These are phyloP conservation scores for Piedraia hortae DNA, from an alignment of 2,329 filamentous ascomycete genomes.

Conservation along the genomic window DNA sequence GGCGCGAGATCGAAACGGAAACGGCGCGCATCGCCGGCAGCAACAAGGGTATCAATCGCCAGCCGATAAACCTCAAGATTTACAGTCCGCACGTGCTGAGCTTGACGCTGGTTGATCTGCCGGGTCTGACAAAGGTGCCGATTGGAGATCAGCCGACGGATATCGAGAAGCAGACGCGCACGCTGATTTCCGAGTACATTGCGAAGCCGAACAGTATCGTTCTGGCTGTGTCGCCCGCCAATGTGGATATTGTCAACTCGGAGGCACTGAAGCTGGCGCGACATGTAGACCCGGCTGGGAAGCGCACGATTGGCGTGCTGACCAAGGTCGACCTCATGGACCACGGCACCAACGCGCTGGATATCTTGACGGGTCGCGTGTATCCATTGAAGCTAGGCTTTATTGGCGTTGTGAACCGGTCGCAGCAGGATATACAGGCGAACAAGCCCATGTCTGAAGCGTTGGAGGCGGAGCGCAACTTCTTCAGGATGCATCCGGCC, in stretches of 20 bases:
- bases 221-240: conserved; percentile 83
- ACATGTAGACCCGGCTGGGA: conserved; percentile 83
- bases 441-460: conserved; percentile 89
- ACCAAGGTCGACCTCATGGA: conserved; percentile 98
- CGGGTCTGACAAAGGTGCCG: conserved; percentile 84
- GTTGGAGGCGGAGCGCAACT: conserved; percentile 67
- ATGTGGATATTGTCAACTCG: conserved; percentile 95
- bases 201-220: conserved; percentile 97
- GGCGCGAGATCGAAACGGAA: conserved; percentile 90
- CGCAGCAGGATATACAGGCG: conserved; percentile 89
- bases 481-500: conserved; percentile 89
- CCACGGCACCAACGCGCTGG: conserved; percentile 87
- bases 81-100: conserved; percentile 94
- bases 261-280: conserved; percentile 89
- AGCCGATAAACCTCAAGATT: conserved; percentile 94
- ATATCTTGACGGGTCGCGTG: conserved; percentile 89
- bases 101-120: conserved; percentile 82
- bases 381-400: conserved; percentile 94
- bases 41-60: conserved; percentile 95
- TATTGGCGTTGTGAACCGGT: conserved; percentile 92
- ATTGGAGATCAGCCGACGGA: conserved; percentile 94
- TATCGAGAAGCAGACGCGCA: conserved; percentile 95
- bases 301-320: conserved; percentile 83
- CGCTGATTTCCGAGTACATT: conserved; percentile 91
- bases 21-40: conserved; percentile 80